These are phyloP conservation scores for Colletotrichum orchidophilum DNA, from an alignment of 2,329 filamentous ascomycete species.

Conservation along the genomic window DNA sequence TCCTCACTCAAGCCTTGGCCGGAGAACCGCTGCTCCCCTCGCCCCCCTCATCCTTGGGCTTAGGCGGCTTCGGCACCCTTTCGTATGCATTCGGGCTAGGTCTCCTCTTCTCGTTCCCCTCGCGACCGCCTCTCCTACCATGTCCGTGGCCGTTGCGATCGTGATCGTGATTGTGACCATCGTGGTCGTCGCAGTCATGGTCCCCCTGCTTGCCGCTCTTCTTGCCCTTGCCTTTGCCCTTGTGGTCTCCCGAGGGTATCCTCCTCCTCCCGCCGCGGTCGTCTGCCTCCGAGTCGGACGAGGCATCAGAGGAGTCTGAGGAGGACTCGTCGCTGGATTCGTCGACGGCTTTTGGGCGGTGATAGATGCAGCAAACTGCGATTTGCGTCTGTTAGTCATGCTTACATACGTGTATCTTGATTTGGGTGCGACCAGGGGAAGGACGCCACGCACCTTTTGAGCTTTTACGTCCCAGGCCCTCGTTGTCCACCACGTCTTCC, in stretches of 20 bases:
- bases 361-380: constrained; percentile 98
- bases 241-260: constrained; percentile 44
- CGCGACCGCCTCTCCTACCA: constrained; percentile 37
- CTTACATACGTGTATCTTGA: too few relatives aligned
- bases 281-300: constrained; percentile 60
- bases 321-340: constrained; percentile 81
- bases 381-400: not conserved
- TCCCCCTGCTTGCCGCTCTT: constrained; percentile 54
- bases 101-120: constrained; percentile 51
- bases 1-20: not conserved
- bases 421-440: not conserved
- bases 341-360: constrained; percentile 81
- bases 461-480: constrained; percentile 91
- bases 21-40: constrained; percentile 33
- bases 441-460: constrained; percentile 78
- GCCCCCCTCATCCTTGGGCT: constrained; percentile 43
- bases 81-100: constrained; percentile 87
- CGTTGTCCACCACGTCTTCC: constrained; percentile 93
- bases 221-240: constrained; percentile 48
- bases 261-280: constrained; percentile 39
- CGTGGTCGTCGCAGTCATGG: constrained; percentile 48
- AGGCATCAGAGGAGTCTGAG: constrained; percentile 63
- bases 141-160: constrained; percentile 46
- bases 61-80: constrained; percentile 66
- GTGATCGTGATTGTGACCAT: constrained; percentile 48